Evolutionary conservation across 805 yeast genomes (phyloP).

Genomic region (Scheffersomyces stipitis): DNA sequence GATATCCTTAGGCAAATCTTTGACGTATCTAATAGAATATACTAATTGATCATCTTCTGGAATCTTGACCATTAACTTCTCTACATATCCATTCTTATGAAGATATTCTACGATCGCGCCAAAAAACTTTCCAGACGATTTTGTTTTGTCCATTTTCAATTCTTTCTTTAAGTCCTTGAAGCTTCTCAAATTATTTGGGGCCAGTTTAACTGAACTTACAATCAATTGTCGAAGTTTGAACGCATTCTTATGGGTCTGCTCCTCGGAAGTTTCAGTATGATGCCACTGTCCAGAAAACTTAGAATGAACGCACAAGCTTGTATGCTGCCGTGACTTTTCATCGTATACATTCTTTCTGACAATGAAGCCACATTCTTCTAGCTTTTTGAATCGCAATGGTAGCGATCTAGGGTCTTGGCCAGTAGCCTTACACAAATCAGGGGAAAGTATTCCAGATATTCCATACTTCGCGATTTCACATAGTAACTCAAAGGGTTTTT

Average conservation of each 20-base stretch:
- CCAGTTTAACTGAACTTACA: slow-evolving; percentile 50
- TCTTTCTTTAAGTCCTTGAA: slow-evolving; percentile 62
- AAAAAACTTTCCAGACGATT: slow-evolving; percentile 44
- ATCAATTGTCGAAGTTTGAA: slow-evolving; percentile 34
- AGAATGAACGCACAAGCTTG: slow-evolving; percentile 53
- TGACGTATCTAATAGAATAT: slow-evolving; percentile 40
- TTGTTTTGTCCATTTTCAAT: slow-evolving; percentile 46
- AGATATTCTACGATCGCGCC: slow-evolving; percentile 48
- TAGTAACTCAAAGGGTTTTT: slow-evolving; percentile 51
- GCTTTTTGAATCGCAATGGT: slow-evolving; percentile 57
- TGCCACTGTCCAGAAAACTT: slow-evolving; percentile 39
- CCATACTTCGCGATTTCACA: slow-evolving; percentile 61
- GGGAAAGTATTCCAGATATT: slow-evolving; percentile 56
- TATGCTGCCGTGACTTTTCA: slow-evolving; percentile 46
- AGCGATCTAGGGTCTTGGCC: slow-evolving; percentile 73
- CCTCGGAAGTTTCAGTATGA: slow-evolving; percentile 19
- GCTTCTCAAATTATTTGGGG: slow-evolving; percentile 61
- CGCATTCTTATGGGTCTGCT: slow-evolving; percentile 27
- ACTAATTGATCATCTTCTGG: slow-evolving; percentile 30
- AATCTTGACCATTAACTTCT: slow-evolving; percentile 50
- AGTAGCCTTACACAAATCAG: slow-evolving; percentile 54
- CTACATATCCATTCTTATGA: slow-evolving; percentile 44
- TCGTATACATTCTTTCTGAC: slow-evolving; percentile 35
- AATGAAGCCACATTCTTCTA: slow-evolving; percentile 52
- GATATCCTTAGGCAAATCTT: slow-evolving; percentile 48